Base-by-base conservation (phyloP, 164 flowering plant species). In the Kingdonia uniflora region DNA sequence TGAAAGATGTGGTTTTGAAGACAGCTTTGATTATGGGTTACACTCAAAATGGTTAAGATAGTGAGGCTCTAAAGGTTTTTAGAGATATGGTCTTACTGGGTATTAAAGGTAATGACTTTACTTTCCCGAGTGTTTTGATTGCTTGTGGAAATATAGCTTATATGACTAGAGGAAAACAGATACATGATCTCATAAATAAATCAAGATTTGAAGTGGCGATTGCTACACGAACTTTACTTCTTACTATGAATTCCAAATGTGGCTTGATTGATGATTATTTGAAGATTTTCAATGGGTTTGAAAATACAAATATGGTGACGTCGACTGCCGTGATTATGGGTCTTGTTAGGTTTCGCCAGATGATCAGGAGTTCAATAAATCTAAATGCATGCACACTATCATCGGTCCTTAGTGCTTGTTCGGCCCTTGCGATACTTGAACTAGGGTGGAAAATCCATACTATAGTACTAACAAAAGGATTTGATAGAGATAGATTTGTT, bases 171-270 rank as follows among this genome's bases (percentile, higher is more conserved):
- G 85, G 85, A 24, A 71, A 55, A 58, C 54, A 57, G 51, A 65
- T 78, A 22, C 92, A 84, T 66, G 73, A 72, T 16, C 66, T 69
- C 15, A 42, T 69, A 8, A 54, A 70, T 5, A 76, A 76, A 57
- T 67, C 59, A 8, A 78, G 76, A 43, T 63, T 61, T 60, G 73
- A 71, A 16, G 55, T 55, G 42, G 68, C 39, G 35, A 63, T 74
- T 63, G 58, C 74, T 49, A 55, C 77, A 1, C 80, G 70, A 46
- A 84, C 81, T 51, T 73, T 85, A 22, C 75, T 84, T 20, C 59
- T 81, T 25, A 74, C 72, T 6, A 76, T 81, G 85, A 81, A 84
- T 60, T 72, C 76, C n/a, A n/a, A n/a, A n/a, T n/a, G n/a, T n/a
- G n/a, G n/a, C n/a, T n/a, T n/a, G n/a, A n/a, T n/a, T n/a, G 76